Evolutionary conservation across 768 basidiomycete species (phyloP), one percentile per base, ranked within the genome.

Genomic region (Paxillus rubicundulus): DNA sequence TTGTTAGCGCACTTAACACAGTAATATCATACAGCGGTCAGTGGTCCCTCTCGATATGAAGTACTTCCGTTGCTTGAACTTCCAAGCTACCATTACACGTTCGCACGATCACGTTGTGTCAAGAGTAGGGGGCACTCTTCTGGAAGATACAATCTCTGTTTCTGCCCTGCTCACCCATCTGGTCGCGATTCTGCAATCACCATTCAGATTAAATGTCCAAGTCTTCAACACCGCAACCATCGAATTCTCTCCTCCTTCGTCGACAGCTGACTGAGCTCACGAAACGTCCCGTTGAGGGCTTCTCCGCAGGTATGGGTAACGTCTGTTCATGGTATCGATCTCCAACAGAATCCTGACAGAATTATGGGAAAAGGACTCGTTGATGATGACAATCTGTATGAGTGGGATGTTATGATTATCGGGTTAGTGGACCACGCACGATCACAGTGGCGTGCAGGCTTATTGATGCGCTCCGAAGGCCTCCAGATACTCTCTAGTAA

Each of bases 351-450:
- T 57, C 64, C 68, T 72, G 65, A 70, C 58, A 66, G 62, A 60
- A 53, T 65, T 64, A 47, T 59, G 62, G 55, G 58, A 62, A 62
- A 63, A 85, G 96, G 96, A 37, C 84, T 99, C 49, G 94, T 94
- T 42, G 93, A 98, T 68, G 96, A 98, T 53, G 81, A 85, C 71
- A 95, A 98, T 73, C 74, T 98, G 12, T 92, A 88, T 53, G 95
- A 98, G 74, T 99, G 97, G 97, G 94, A 97, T 60, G 80, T 98
- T 64, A 77, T 97, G 66, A 86, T 97, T 60, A 96, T 96, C 65
- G 92, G 93, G 92, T 95, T 57, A 53, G 83, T 72, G 43, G 20
- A 55, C 43, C 44, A 24, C 49, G 28, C 50, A 47, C 44, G 39
- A 44, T 70, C 50, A 45, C 45, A 47, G 46, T 42, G 24, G 45